These are phyloP conservation scores for Themeda triandra DNA, from an alignment of 176 grass and related monocot species.

Conservation along the genomic window DNA sequence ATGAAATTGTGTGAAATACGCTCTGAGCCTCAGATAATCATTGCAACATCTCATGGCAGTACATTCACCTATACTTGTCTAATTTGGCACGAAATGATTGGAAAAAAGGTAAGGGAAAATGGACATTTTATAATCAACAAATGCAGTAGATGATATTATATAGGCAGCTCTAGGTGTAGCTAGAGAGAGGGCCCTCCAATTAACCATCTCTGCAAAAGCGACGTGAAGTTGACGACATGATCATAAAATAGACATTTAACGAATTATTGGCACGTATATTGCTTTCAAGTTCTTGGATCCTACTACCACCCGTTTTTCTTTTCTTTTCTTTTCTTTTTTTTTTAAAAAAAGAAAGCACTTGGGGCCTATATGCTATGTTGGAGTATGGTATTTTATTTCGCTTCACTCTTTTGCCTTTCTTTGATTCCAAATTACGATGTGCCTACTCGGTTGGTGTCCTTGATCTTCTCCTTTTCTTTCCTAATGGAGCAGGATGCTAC, in stretches of 20 bases:
- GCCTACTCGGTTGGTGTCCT: background rate
- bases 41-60: background rate
- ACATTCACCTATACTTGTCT: background rate
- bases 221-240: background rate
- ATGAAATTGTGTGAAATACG: background rate
- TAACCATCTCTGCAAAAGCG: background rate
- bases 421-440: constrained; percentile 21
- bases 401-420: background rate
- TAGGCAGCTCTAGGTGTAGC: background rate
- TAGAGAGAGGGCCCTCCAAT: background rate
- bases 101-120: background rate
- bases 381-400: constrained; percentile 3
- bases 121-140: background rate
- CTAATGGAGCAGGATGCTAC: background rate
- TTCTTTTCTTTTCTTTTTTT: no score
- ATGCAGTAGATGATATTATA: background rate
- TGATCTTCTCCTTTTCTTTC: constrained; percentile 23
- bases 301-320: constrained; percentile 1
- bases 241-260: background rate
- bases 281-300: constrained; percentile 13
- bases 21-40: background rate
- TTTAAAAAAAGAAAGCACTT: background rate
- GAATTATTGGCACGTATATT: background rate
- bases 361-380: background rate
- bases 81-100: background rate